Conservation (phyloP, 208 protist species). For the Strigomonas galati region DNA sequence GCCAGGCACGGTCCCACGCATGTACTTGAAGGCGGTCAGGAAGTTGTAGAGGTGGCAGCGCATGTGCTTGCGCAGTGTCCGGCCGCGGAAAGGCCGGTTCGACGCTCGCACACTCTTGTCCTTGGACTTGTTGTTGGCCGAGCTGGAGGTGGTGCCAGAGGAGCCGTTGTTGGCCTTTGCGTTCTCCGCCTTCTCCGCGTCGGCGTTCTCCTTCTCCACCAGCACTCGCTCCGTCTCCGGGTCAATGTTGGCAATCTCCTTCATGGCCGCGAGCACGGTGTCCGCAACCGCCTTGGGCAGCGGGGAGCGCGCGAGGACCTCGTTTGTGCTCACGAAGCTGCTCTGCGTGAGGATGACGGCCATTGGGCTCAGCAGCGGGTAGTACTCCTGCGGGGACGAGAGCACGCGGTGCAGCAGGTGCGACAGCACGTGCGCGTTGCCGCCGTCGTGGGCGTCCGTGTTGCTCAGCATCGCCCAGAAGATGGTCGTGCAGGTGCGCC, state of each 20-base stretch:
- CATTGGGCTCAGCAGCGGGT: constrained; percentile 5
- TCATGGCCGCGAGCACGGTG: not conserved
- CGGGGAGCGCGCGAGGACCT: constrained; percentile 6
- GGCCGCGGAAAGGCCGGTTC: not conserved
- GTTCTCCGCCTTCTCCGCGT: not conserved
- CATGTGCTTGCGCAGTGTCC: not conserved
- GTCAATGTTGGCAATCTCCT: not conserved
- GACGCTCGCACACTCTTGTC: not conserved
- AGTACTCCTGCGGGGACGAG: not conserved
- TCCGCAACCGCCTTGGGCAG: constrained; percentile 6
- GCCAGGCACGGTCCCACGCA: not conserved
- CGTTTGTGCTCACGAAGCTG: not conserved
- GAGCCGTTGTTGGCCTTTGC: not conserved
- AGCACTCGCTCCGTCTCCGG: not conserved
- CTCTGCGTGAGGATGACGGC: constrained; percentile 7
- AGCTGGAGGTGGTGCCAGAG: too few species aligned
- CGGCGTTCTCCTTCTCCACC: not conserved
- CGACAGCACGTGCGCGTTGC: not conserved
- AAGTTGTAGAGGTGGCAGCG: constrained; percentile 8
- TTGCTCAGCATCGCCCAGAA: not conserved
- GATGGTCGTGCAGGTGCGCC: not conserved
- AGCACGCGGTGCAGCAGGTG: constrained; percentile 6
- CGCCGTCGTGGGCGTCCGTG: not conserved
- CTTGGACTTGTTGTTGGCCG: not conserved
- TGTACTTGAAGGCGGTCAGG: constrained; percentile 1